Conservation (phyloP, 371 early-diverging fungal species). For the Globomyces sp. region DNA sequence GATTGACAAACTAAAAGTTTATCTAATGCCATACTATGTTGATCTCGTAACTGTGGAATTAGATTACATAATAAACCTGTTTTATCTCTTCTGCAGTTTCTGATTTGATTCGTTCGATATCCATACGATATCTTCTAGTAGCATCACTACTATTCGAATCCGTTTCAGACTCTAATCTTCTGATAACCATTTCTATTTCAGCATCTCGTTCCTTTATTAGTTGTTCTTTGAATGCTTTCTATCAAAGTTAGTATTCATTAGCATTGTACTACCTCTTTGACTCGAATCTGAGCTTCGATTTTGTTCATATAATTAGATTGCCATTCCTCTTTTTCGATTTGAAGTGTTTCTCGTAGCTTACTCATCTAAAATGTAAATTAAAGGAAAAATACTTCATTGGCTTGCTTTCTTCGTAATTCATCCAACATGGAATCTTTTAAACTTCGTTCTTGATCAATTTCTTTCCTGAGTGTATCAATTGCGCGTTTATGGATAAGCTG, state of each 20-base stretch:
- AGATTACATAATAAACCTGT: conserved; percentile 4
- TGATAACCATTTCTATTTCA: conserved; percentile 50
- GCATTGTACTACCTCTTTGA: conserved; percentile 27
- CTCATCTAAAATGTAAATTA: conserved; percentile 20
- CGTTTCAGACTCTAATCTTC: conserved; percentile 47
- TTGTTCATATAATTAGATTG: conserved; percentile 35
- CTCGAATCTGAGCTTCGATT: conserved; percentile 35
- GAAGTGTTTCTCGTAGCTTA: conserved; percentile 31
- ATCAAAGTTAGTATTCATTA: not conserved
- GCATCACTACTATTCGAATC: conserved; percentile 36
- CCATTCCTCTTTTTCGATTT: conserved; percentile 47
- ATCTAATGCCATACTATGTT: conserved; percentile 42
- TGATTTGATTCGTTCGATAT: conserved; percentile 41
- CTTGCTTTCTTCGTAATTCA: conserved; percentile 30
- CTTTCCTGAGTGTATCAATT: conserved; percentile 29
- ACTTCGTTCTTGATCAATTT: conserved; percentile 28
- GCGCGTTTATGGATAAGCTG: conserved; percentile 29
- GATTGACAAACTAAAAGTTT: conserved; percentile 32
- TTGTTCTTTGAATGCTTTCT: conserved; percentile 46
- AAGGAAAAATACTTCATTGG: too few relatives aligned
- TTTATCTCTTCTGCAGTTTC: conserved; percentile 46
- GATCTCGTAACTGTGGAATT: conserved; percentile 30
- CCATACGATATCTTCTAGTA: conserved; percentile 38
- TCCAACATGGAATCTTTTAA: conserved; percentile 26
- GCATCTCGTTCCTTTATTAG: conserved; percentile 48